Base-by-base conservation (phyloP, 208 protist genomes). In the Leishmania guyanensis region DNA sequence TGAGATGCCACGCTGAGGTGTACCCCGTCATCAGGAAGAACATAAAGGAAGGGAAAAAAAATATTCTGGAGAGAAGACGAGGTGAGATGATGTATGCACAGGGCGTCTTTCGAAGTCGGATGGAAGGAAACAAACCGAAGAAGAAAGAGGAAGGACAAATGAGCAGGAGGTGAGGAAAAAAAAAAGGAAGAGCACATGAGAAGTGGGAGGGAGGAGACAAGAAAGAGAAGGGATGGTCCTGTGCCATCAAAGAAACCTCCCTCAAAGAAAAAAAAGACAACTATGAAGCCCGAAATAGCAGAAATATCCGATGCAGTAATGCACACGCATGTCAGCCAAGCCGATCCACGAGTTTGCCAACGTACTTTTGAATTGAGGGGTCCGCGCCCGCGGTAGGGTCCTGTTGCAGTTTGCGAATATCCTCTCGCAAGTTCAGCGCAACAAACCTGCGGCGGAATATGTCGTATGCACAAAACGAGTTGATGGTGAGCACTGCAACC, bases 381-480 rank as follows among this genome's bases (percentile, higher is more conserved):
- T 96, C 92, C 20, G 54, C 66, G 6, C 85, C 75, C 36, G 84
- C 84, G 20, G 65, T 78, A 53, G 84, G 76, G 66, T 91, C 84
- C 53, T 89, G 79, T 72, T 93, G 88, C 16, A 97, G 71, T 29
- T 94, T 83, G 16, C 62, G 78, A 51, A 98, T 91, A 60, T 89
- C 84, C 69, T 88, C 78, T 50, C 81, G 76, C 50, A 98, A 78
- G 8, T 91, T 89, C 48, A 92, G 78, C 46, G 75, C 50, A 43
- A 95, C 53, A 79, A 98, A 93, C 39, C 84, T 86, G 22, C 74
- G 75, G 29, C 89, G 83, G 70, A 96, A 98, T 20, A 97, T 78
- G 12, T 96, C 86, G 80, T 98, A 97, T n/a, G 77, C 65, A 79
- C 93, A 98, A 68, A 98, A 98, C 20, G 97, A 95, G 70, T 93